Evolutionary conservation across 148 eudicot species (phyloP), one percentile per base, ranked within the genome.

Genomic region (Heliosperma pusillum): DNA sequence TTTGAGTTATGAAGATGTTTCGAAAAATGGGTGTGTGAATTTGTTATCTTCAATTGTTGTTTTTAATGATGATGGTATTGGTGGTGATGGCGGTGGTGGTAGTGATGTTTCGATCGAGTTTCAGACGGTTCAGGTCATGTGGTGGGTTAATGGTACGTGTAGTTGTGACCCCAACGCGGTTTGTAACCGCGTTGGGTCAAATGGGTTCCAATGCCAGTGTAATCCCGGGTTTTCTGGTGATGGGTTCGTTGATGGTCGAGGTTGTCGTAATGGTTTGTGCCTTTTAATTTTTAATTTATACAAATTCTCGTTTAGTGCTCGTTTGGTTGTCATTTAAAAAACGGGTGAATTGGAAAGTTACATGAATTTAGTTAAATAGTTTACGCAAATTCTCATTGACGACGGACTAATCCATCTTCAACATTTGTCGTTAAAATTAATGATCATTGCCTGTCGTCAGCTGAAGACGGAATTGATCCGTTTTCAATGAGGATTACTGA

Each of bases 241-340:
- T 58, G 98, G 98, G 1, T 95, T 92, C 58, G 74, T 53, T 21
- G 70, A 36, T 52, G 97, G 91, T 2, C 3, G 0, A 1, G 90
- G 93, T 74, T 92, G 98, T 88, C 84, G 72, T 60, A 86, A 69
- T 77, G 93, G 98, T 95, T 21, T 80, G 95, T 84, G 44, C 16
- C 16, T 42, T 21, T 27, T 7, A 17, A 71, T 22, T 67, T 7
- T 19, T 4, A 5, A 45, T 77, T 71, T 7, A 22, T 36, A 36
- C 42, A 36, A 36, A 33, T 5, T 33, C n/a, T n/a, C n/a, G n/a
- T n/a, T n/a, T n/a, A n/a, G n/a, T n/a, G n/a, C n/a, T n/a, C n/a
- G n/a, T n/a, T n/a, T n/a, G n/a, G n/a, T n/a, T n/a, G n/a, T n/a
- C n/a, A n/a, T n/a, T n/a, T n/a, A n/a, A n/a, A n/a, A n/a, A n/a